Percentiles rank a stretch among this genome's conserved stretches.
Conservation (phyloP, 129 eudicot species). For the Kitagawia praeruptora region DNA sequence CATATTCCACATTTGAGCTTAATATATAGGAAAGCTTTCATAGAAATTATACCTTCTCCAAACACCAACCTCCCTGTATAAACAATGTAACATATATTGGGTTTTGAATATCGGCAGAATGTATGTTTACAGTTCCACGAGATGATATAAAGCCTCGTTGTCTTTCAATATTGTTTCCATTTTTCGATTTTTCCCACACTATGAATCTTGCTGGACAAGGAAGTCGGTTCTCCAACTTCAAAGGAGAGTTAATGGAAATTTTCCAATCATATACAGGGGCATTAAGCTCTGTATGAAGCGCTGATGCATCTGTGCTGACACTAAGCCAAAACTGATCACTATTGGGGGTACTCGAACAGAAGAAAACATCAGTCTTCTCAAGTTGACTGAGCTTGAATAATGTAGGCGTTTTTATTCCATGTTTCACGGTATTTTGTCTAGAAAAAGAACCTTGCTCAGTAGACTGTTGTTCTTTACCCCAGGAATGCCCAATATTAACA, state of each 20-base stretch:
- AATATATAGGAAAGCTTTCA: neutral
- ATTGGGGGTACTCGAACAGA: slow-evolving; percentile 38
- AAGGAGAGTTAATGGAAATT: slow-evolving; percentile 72
- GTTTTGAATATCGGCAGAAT: slow-evolving; percentile 75
- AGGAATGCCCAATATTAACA: slow-evolving; percentile 31
- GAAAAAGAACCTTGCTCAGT: slow-evolving; percentile 51
- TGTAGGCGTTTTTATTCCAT: slow-evolving; percentile 36
- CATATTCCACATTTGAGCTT: neutral
- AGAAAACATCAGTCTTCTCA: slow-evolving; percentile 79
- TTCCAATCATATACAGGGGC: slow-evolving; percentile 94
- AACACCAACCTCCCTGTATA: slow-evolving; percentile 79
- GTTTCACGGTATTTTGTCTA: slow-evolving; percentile 52
- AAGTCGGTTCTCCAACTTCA: slow-evolving; percentile 92
- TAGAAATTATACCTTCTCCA: slow-evolving; percentile 60
- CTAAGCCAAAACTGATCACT: slow-evolving; percentile 75
- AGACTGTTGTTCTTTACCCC: slow-evolving; percentile 44
- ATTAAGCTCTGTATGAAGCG: slow-evolving; percentile 86
- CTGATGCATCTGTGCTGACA: slow-evolving; percentile 80
- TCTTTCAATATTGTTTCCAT: slow-evolving; percentile 53
- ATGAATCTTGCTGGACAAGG: slow-evolving; percentile 84
- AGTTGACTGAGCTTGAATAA: slow-evolving; percentile 59
- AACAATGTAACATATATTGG: slow-evolving; percentile 56
- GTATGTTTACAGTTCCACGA: slow-evolving; percentile 61
- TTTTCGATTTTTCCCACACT: slow-evolving; percentile 59
- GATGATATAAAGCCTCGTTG: slow-evolving; percentile 68